Evolutionary conservation across 345 rosid genomes (phyloP), one percentile per base, ranked within the genome.

Genomic region (Streptanthus diversifolius): DNA sequence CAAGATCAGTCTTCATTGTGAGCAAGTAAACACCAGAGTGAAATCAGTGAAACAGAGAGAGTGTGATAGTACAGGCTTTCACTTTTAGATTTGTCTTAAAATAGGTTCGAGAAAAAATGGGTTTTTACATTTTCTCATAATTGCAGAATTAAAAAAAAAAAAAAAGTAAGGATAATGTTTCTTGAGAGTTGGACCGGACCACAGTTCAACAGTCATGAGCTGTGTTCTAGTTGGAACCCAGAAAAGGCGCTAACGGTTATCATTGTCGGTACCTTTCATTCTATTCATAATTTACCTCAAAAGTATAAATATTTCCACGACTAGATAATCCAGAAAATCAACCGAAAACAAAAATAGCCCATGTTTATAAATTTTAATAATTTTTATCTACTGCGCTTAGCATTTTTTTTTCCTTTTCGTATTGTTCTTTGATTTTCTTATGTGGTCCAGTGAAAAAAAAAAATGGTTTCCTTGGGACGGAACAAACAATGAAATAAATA

Each of bases 141-240:
- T 3, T 7, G 44, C 21, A 45, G 48, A 17, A 33, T 21, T 39
- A 8, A 21, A 66, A 37, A 15, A 14, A 8, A 0, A 19, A 17
- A 45, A 3, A 18, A 15, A 32, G n/a, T n/a, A 36, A 18, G 12
- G 36, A 47, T 18, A 24, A n/a, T 17, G 70, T 77, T 68, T 71
- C 76, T 71, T 49, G 72, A 57, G 63, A 77, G 6, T 39, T 52
- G 80, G 67, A 66, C 57, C 72, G 71, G 76, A 77, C 76, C 80
- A 70, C 55, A 64, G 72, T 57, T 70, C 32, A 58, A 77, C 68
- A 77, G 49, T 57, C 24, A 65, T 71, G 76, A 77, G 76, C 76
- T 77, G 76, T 71, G 76, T 40, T 64, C 33, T 39, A 21, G 57
- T 64, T 57, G 68, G 80, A 56, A 39, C 22, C 62, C 76, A 47